Conservation (phyloP, 169 alveolate species). For the Plasmodium fragile region DNA sequence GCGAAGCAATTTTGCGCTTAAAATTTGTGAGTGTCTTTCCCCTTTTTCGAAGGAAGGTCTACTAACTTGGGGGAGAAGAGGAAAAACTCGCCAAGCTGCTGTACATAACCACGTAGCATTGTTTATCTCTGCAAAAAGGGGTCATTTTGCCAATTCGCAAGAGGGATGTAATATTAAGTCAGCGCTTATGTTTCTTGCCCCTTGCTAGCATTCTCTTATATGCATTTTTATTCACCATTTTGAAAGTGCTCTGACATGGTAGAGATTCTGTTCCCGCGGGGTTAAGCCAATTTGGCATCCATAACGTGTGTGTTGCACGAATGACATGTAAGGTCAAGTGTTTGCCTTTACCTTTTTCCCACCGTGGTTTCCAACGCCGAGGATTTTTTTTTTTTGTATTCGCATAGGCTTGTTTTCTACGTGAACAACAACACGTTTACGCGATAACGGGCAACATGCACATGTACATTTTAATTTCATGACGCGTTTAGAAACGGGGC, state of each 20-base stretch:
- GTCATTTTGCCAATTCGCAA: not conserved
- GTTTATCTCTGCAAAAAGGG: not conserved
- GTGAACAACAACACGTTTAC: not conserved
- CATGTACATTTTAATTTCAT: not conserved
- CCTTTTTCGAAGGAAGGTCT: not conserved
- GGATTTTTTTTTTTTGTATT: too few species aligned
- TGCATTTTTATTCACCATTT: conserved; percentile 4
- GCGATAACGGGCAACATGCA: not conserved
- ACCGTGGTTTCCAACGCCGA: not conserved
- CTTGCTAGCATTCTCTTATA: not conserved
- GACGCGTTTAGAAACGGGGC: not conserved
- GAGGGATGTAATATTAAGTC: not conserved
- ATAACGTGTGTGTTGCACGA: not conserved
- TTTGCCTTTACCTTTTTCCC: not conserved
- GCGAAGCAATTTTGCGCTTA: not conserved
- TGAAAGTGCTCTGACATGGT: not conserved
- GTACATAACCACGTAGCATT: not conserved
- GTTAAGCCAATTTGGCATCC: not conserved
- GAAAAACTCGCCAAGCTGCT: not conserved
- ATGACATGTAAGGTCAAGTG: not conserved
- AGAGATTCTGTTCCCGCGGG: not conserved
- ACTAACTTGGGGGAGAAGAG: not conserved
- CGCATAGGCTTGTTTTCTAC: not conserved
- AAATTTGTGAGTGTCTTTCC: not conserved
- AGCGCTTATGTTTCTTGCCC: not conserved